Percentiles rank a stretch among this genome's conserved stretches.
phyloP scores from a whole-genome alignment of 192 early-diverging fungal species.

The Ambispora gerdemannii region DNA sequence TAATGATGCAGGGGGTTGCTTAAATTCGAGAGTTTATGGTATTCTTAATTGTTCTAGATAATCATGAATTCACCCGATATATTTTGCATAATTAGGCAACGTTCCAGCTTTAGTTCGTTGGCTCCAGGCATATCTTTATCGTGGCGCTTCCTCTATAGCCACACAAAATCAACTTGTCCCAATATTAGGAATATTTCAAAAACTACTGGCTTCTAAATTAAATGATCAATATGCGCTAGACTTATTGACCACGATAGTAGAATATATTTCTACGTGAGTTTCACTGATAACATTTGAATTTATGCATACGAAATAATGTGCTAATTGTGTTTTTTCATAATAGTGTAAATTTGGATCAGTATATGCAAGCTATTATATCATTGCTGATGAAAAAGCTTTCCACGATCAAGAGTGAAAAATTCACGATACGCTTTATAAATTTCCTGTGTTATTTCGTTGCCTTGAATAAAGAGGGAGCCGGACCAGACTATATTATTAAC shows the following conservation, averaged over 20 bases:
- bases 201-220: slow-evolving; percentile 76
- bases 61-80: background rate
- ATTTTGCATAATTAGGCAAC: slow-evolving; percentile 56
- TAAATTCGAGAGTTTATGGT: too few relatives aligned
- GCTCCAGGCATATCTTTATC: slow-evolving; percentile 80
- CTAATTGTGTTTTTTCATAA: slow-evolving; percentile 29
- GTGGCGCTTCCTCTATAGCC: slow-evolving; percentile 68
- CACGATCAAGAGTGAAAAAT: slow-evolving; percentile 61
- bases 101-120: slow-evolving; percentile 91
- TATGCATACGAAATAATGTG: slow-evolving; percentile 41
- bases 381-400: slow-evolving; percentile 48
- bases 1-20: too few relatives aligned
- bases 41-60: background rate
- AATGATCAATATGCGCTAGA: slow-evolving; percentile 87
- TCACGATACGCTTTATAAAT: slow-evolving; percentile 63
- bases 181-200: slow-evolving; percentile 92
- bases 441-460: slow-evolving; percentile 65
- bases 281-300: slow-evolving; percentile 37
- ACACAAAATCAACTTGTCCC: slow-evolving; percentile 69
- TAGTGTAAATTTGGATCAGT: slow-evolving; percentile 44
- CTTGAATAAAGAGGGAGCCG: slow-evolving; percentile 57
- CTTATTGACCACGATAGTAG: slow-evolving; percentile 73
- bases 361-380: slow-evolving; percentile 47
- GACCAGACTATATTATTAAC: slow-evolving; percentile 56
- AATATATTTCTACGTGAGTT: slow-evolving; percentile 66